These are phyloP conservation scores for Botrytis paeoniae DNA, from an alignment of 2,329 filamentous ascomycete genomes.

Conservation along the genomic window DNA sequence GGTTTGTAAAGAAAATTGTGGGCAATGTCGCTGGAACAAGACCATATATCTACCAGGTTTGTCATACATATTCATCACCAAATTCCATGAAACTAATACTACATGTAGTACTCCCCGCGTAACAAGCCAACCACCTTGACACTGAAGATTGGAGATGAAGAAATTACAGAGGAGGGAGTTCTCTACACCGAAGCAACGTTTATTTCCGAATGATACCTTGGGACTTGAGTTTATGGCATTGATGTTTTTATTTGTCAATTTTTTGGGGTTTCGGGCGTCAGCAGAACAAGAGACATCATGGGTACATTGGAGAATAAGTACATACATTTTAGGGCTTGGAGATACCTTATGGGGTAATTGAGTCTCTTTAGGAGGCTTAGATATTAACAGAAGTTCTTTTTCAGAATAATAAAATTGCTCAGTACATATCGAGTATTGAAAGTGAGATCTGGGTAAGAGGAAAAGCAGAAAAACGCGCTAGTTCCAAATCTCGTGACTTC, in stretches of 20 bases:
- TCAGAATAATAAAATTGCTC: not conserved
- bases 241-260: slow-evolving; percentile 16
- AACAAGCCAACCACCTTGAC: slow-evolving; percentile 67
- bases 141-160: slow-evolving; percentile 78
- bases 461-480: not conserved
- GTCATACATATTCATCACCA: slow-evolving; percentile 30
- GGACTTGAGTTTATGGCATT: not conserved
- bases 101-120: slow-evolving; percentile 64
- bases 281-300: slow-evolving; percentile 28
- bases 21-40: slow-evolving; percentile 85
- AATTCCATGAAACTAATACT: slow-evolving; percentile 28
- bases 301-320: slow-evolving; percentile 33
- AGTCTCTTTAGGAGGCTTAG: not conserved
- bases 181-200: slow-evolving; percentile 94
- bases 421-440: not conserved
- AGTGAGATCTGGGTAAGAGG: not conserved
- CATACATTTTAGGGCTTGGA: not conserved
- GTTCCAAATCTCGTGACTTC: not conserved
- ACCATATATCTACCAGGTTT: slow-evolving; percentile 95
- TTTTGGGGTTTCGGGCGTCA: slow-evolving; percentile 30
- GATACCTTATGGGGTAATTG: slow-evolving; percentile 3
- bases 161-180: slow-evolving; percentile 71
- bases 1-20: slow-evolving; percentile 92
- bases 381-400: not conserved
- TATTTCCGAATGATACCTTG: slow-evolving; percentile 59